Percentiles rank a stretch among this genome's conserved stretches.
Evolutionary conservation across 257 asterid species (phyloP).

Genomic region (Solanum habrochaites): DNA sequence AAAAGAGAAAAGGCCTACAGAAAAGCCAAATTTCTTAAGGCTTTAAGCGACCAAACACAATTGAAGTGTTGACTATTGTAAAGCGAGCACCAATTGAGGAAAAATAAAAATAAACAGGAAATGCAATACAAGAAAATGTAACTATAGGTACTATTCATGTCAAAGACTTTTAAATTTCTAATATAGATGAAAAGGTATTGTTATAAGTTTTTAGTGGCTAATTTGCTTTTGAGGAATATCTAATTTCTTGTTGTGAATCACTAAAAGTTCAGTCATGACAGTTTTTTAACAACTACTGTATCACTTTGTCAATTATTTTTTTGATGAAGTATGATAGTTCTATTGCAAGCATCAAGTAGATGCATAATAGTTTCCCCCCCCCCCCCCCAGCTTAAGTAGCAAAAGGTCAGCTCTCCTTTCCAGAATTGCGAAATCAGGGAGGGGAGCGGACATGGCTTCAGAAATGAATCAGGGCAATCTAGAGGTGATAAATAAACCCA

Average conservation of each 20-base stretch:
- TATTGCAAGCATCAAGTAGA: too few species aligned
- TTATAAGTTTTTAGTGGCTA: background rate
- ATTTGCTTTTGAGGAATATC: background rate
- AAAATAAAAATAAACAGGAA: background rate
- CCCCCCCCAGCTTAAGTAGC: too few species aligned
- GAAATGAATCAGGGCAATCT: too few species aligned
- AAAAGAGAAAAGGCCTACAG: background rate
- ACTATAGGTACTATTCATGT: background rate
- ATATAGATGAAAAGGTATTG: background rate
- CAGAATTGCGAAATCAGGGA: too few species aligned
- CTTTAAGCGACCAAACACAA: background rate
- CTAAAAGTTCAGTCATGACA: background rate
- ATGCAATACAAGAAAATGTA: background rate
- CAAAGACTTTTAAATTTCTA: background rate
- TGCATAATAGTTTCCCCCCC: too few species aligned
- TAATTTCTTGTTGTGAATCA: background rate
- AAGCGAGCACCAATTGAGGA: background rate
- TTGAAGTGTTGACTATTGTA: background rate
- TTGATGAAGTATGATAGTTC: too few species aligned
- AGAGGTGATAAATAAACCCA: too few species aligned
- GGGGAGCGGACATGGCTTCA: too few species aligned
- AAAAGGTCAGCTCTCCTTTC: too few species aligned
- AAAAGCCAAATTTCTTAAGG: background rate
- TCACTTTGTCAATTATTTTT: background rate
- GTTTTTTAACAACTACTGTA: background rate